A percentile compares a stretch with the other conserved stretches of the same genome.
Evolutionary conservation across 1,139 yeast genomes (phyloP).

Genomic region (Eremothecium coryli): DNA sequence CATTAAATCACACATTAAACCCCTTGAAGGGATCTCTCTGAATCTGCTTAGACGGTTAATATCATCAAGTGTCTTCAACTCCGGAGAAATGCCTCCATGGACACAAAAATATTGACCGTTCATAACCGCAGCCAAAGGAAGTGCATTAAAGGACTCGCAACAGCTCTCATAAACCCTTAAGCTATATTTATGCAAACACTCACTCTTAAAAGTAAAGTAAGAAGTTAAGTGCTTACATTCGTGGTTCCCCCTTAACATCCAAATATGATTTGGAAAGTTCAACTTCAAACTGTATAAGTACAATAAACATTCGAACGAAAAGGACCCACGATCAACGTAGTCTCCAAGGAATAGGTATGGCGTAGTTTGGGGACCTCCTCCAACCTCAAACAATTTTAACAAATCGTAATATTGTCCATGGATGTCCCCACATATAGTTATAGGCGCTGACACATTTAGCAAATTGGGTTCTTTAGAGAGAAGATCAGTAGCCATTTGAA

Average conservation of each 20-base stretch:
- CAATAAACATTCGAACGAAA: slow-evolving; percentile 79
- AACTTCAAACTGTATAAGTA: slow-evolving; percentile 75
- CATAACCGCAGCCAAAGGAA: slow-evolving; percentile 92
- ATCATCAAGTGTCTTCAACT: slow-evolving; percentile 62
- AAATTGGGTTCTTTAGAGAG: slow-evolving; percentile 69
- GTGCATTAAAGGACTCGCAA: slow-evolving; percentile 70
- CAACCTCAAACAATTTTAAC: slow-evolving; percentile 86
- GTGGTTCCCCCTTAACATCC: slow-evolving; percentile 89
- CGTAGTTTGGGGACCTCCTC: slow-evolving; percentile 75
- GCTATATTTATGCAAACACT: slow-evolving; percentile 81
- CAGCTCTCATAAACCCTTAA: slow-evolving; percentile 61
- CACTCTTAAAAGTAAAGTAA: slow-evolving; percentile 86
- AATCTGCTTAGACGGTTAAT: slow-evolving; percentile 65
- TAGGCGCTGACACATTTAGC: slow-evolving; percentile 80
- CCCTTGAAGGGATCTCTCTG: slow-evolving; percentile 88
- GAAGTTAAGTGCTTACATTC: slow-evolving; percentile 92
- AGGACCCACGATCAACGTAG: slow-evolving; percentile 92
- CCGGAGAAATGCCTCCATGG: slow-evolving; percentile 96
- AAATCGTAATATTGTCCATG: slow-evolving; percentile 94
- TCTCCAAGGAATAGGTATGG: slow-evolving; percentile 86
- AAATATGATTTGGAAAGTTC: slow-evolving; percentile 65
- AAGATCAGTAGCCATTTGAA: slow-evolving; percentile 59
- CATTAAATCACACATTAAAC: slow-evolving; percentile 86
- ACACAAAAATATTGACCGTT: slow-evolving; percentile 93
- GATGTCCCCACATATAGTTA: slow-evolving; percentile 92